phyloP scores from a whole-genome alignment of 805 yeast species.

The Kodamaea jinghongensis region DNA sequence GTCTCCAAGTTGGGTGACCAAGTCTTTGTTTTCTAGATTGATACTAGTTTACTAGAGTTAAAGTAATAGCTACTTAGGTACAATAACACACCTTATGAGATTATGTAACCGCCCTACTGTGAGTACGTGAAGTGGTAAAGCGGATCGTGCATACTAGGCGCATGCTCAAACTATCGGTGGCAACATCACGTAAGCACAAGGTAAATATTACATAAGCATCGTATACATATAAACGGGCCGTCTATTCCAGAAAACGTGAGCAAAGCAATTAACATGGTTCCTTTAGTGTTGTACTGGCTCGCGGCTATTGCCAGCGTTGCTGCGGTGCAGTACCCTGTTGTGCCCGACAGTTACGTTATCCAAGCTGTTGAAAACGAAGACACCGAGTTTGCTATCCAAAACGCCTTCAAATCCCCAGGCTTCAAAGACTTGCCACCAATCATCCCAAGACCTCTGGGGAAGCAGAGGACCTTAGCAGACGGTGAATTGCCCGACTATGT shows the following conservation, averaged over 20 bases:
- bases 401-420: conserved; percentile 25
- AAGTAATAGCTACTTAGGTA: not conserved
- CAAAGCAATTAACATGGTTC: conserved; percentile 1
- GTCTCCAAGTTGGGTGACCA: conserved; percentile 88
- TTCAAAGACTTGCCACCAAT: conserved; percentile 35
- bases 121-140: too few species aligned
- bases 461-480: conserved; percentile 37
- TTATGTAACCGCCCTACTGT: too few species aligned
- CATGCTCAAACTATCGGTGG: too few species aligned
- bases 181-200: too few species aligned
- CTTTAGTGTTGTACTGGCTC: conserved; percentile 5
- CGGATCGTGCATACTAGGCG: too few species aligned
- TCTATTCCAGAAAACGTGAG: not conserved
- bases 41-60: not conserved
- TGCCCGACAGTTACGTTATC: conserved; percentile 20
- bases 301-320: conserved; percentile 1
- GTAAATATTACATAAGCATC: too few species aligned
- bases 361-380: conserved; percentile 18
- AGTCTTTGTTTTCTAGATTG: conserved; percentile 71
- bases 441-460: conserved; percentile 26
- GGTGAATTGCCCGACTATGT: conserved; percentile 68
- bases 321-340: conserved; percentile 8
- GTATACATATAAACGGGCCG: too few species aligned
- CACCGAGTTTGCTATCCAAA: conserved; percentile 21
- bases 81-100: too few species aligned